Conservation (phyloP, 768 basidiomycete genomes). For the Panaeolus cyanescens region DNA sequence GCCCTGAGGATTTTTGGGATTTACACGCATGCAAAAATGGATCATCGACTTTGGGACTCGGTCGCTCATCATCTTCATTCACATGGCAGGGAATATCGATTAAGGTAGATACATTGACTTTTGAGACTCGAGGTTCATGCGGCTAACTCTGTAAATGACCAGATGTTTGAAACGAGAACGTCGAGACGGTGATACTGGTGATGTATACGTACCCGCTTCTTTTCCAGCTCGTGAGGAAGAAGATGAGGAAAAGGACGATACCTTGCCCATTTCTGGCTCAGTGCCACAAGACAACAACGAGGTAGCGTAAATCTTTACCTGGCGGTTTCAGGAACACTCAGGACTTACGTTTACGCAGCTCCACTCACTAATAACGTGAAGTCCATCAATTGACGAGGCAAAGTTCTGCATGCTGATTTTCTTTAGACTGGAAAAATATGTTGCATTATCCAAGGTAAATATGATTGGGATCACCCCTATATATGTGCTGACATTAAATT, state of each 20-base stretch:
- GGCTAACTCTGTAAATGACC: background rate
- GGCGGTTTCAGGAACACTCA: no score
- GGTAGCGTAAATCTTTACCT: conserved; percentile 28
- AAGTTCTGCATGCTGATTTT: background rate
- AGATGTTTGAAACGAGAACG: conserved; percentile 49
- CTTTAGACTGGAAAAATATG: conserved; percentile 46
- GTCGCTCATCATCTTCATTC: conserved; percentile 35
- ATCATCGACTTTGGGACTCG: conserved; percentile 39
- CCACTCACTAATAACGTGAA: conserved; percentile 62
- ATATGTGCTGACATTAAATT: background rate
- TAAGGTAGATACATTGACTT: conserved; percentile 16
- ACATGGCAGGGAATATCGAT: conserved; percentile 52
- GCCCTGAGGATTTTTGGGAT: conserved; percentile 39
- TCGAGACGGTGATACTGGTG: conserved; percentile 23
- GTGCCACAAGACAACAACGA: conserved; percentile 39
- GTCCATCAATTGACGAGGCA: background rate
- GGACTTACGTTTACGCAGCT: conserved; percentile 33
- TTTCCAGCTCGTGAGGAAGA: conserved; percentile 40
- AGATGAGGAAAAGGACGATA: conserved; percentile 17
- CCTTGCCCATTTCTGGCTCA: conserved; percentile 39
- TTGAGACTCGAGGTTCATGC: no score
- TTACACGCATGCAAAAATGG: conserved; percentile 41
- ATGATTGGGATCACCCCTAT: background rate
- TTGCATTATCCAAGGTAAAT: conserved; percentile 41
- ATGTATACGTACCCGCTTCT: conserved; percentile 50